A percentile compares a stretch with the other conserved stretches of the same genome.
Evolutionary conservation across 176 grass and related monocot species (phyloP).

Genomic region (Oropetium thomaeum): DNA sequence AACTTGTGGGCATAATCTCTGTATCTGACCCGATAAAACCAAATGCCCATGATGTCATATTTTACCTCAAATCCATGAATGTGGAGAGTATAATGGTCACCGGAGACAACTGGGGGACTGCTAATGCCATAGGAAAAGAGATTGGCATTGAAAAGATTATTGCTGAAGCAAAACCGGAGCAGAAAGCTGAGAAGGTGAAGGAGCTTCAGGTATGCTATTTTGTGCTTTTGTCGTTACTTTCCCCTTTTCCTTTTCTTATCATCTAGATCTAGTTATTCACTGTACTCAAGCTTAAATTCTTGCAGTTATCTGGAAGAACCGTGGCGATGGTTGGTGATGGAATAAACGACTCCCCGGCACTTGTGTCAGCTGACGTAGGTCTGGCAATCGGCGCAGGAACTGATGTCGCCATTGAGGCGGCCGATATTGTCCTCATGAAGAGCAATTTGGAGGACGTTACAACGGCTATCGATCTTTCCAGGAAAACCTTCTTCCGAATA

Average conservation of each 20-base stretch:
- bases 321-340: constrained; percentile 97
- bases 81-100: constrained; percentile 99
- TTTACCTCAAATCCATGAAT: constrained; percentile 73
- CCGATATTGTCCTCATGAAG: constrained; percentile 96
- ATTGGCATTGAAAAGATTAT: constrained; percentile 76
- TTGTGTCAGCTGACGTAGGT: constrained; percentile 77
- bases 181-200: constrained; percentile 81
- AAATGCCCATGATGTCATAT: constrained; percentile 65
- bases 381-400: constrained; percentile 90
- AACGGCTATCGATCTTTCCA: constrained; percentile 84
- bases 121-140: constrained; percentile 80
- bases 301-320: constrained; percentile 62
- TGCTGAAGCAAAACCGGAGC: constrained; percentile 78
- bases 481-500: constrained; percentile 88
- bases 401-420: constrained; percentile 93
- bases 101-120: constrained; percentile 94
- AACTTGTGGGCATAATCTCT: constrained; percentile 74
- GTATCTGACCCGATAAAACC: constrained; percentile 91
- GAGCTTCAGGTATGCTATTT: constrained; percentile 73
- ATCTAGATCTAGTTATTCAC: constrained; percentile 4
- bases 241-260: not conserved
- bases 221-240: constrained; percentile 1
- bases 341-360: constrained; percentile 89
- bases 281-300: not conserved
- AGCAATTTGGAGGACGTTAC: constrained; percentile 96